Base-by-base conservation (phyloP, 2,329 filamentous ascomycete genomes). In the Dactylellina haptotyla region DNA sequence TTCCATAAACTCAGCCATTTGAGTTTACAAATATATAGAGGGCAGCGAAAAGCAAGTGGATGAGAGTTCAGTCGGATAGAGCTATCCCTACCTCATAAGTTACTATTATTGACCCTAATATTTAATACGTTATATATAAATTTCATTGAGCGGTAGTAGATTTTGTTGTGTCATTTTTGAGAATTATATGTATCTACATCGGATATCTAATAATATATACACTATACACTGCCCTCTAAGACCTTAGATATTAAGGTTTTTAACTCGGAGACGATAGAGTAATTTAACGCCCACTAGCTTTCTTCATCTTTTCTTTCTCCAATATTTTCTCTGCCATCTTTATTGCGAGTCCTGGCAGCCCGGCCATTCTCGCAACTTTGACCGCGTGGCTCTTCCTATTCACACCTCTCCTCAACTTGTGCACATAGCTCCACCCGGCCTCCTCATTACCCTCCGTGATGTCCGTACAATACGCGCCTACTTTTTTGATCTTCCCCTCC, bases 351-450 rank as follows among this genome's bases (percentile, higher is more conserved):
- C 3, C 18, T 1, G 67, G 67, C 28, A 72, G 45, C 25, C 92
- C 93, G 4, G 95, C 96, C 76, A 98, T 82, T 75, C 86, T 86
- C 1, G 95, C 95, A n/a, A 99, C 95, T 79, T 97, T 98, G 71
- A 99, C 83, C 16, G 96, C 95, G 82, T 99, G 95, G 75, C 92
- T 96, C 76, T 90, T 84, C 57, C 88, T 86, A 81, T 98, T 99
- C 66, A 97, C 87, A 0, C 95, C 95, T 79, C 85, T 88, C 62
- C 87, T 87, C 81, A 99, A 81, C 76, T 86, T 90, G 82, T 99
- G 93, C 63, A 96, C 85, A 82, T 96, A 99, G 43, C 90, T 88
- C 80, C 97, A 99, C 0, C 88, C 88, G 0, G 87, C 86, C 0
- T 84, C 81, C 5, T 83, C 84, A 0, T 77, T 77, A 56, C 90